Percentiles rank a stretch among this genome's conserved stretches.
Conservation (phyloP, 805 yeast species). For the Scheffersomyces coipomensis region DNA sequence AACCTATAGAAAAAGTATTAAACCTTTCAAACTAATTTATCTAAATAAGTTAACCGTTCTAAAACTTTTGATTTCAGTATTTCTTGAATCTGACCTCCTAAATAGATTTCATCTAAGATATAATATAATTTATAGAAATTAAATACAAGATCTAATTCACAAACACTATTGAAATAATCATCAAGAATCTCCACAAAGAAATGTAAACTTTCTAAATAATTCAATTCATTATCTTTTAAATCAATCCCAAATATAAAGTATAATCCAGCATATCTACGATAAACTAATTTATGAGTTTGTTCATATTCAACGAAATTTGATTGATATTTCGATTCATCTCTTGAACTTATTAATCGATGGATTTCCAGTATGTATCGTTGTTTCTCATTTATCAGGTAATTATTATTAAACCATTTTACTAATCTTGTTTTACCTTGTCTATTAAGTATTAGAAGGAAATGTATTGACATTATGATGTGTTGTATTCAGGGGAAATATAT, state of each 20-base stretch:
- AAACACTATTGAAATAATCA: slow-evolving; percentile 82
- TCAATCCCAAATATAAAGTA: slow-evolving; percentile 86
- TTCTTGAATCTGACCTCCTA: slow-evolving; percentile 91
- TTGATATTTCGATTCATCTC: slow-evolving; percentile 77
- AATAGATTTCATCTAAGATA: slow-evolving; percentile 80
- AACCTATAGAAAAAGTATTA: slow-evolving; percentile 7
- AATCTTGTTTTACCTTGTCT: slow-evolving; percentile 92
- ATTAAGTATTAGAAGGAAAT: slow-evolving; percentile 78
- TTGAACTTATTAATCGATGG: slow-evolving; percentile 73
- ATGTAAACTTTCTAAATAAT: slow-evolving; percentile 81
- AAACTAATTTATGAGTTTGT: slow-evolving; percentile 62
- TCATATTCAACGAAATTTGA: slow-evolving; percentile 70
- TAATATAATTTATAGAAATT: slow-evolving; percentile 82
- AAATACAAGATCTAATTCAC: slow-evolving; percentile 91
- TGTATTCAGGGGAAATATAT: not conserved
- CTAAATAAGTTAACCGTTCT: slow-evolving; percentile 63
- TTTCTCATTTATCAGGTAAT: slow-evolving; percentile 27
- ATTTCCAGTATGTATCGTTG: slow-evolving; percentile 54
- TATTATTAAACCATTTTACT: slow-evolving; percentile 66
- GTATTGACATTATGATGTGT: slow-evolving; percentile 59
- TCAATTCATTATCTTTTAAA: slow-evolving; percentile 75
- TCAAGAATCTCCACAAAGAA: slow-evolving; percentile 87
- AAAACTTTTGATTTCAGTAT: slow-evolving; percentile 70
- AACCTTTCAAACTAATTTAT: slow-evolving; percentile 21
- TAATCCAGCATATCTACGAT: slow-evolving; percentile 88